These are phyloP conservation scores for Blastobotrys capitulatus DNA, from an alignment of 1,139 yeast genomes.

Conservation along the genomic window DNA sequence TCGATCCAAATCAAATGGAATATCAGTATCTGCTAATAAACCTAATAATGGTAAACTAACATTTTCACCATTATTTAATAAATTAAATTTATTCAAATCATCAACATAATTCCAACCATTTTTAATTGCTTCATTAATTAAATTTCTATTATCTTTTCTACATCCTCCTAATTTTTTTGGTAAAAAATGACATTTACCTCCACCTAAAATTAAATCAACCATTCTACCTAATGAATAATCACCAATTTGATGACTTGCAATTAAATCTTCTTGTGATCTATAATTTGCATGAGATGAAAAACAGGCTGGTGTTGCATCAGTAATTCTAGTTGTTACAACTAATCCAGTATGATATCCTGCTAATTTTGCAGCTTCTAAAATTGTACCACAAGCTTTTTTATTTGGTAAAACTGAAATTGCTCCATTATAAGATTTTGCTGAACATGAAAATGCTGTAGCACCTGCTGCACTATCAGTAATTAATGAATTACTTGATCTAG, in stretches of 20 bases:
- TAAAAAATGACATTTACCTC: constrained; percentile 77
- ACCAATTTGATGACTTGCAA: constrained; percentile 82
- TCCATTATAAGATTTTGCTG: constrained; percentile 71
- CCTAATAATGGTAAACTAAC: constrained; percentile 68
- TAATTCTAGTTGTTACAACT: constrained; percentile 79
- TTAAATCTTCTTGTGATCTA: constrained; percentile 71
- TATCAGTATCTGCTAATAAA: constrained; percentile 61
- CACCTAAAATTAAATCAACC: constrained; percentile 82
- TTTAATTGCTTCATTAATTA: constrained; percentile 52
- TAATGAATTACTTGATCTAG: constrained; percentile 63
- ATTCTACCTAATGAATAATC: constrained; percentile 67
- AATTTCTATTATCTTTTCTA: constrained; percentile 58
- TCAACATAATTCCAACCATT: constrained; percentile 67
- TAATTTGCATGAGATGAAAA: constrained; percentile 71
- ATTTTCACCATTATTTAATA: constrained; percentile 49
- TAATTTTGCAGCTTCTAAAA: constrained; percentile 75
- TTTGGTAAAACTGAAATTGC: constrained; percentile 71
- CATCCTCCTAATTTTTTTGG: constrained; percentile 55
- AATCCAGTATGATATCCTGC: constrained; percentile 75
- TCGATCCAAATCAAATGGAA: constrained; percentile 79
- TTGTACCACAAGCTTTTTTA: constrained; percentile 67
- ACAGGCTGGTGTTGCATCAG: constrained; percentile 89
- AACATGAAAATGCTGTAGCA: constrained; percentile 86
- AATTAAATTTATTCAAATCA: constrained; percentile 51
- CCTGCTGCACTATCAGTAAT: constrained; percentile 94